These are phyloP conservation scores for Lachnellula hyalina DNA, from an alignment of 2,329 filamentous ascomycete genomes.

Conservation along the genomic window DNA sequence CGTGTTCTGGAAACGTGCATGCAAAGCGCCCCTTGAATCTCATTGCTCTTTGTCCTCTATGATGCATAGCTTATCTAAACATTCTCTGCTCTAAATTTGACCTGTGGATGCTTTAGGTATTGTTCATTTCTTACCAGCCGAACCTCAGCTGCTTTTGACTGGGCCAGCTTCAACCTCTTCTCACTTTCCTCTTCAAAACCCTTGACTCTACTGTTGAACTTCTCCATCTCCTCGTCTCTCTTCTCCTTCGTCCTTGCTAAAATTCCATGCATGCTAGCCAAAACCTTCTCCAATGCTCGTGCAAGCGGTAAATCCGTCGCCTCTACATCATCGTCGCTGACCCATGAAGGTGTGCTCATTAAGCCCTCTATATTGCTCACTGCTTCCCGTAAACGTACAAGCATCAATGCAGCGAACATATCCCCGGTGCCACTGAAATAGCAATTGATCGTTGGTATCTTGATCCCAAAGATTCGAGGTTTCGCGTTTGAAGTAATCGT, in stretches of 20 bases:
- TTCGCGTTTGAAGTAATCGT: slow-evolving; percentile 59
- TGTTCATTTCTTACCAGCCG: slow-evolving; percentile 71
- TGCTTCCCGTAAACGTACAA: slow-evolving; percentile 82
- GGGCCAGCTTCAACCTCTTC: slow-evolving; percentile 53
- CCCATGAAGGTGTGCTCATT: slow-evolving; percentile 59
- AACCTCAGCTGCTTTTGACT: slow-evolving; percentile 84
- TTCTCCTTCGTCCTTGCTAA: slow-evolving; percentile 61
- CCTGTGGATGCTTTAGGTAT: slow-evolving; percentile 60
- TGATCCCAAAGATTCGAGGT: slow-evolving; percentile 82
- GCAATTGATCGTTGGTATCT: slow-evolving; percentile 81
- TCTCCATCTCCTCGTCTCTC: slow-evolving; percentile 60
- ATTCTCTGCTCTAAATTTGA: slow-evolving; percentile 55
- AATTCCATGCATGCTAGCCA: slow-evolving; percentile 89
- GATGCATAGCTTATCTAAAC: slow-evolving; percentile 27
- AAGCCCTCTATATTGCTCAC: slow-evolving; percentile 49
- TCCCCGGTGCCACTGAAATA: slow-evolving; percentile 97
- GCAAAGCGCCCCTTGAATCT: not conserved
- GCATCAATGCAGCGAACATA: slow-evolving; percentile 93
- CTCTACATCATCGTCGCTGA: slow-evolving; percentile 65
- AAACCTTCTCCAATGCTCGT: slow-evolving; percentile 74
- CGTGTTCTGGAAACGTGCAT: not conserved
- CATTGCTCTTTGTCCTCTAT: not conserved
- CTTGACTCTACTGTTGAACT: slow-evolving; percentile 41
- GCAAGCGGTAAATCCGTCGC: slow-evolving; percentile 75
- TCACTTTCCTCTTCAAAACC: slow-evolving; percentile 35